Evolutionary conservation across 768 basidiomycete species (phyloP), one percentile per base, ranked within the genome.

Genomic region (Fibroporia radiculosa): DNA sequence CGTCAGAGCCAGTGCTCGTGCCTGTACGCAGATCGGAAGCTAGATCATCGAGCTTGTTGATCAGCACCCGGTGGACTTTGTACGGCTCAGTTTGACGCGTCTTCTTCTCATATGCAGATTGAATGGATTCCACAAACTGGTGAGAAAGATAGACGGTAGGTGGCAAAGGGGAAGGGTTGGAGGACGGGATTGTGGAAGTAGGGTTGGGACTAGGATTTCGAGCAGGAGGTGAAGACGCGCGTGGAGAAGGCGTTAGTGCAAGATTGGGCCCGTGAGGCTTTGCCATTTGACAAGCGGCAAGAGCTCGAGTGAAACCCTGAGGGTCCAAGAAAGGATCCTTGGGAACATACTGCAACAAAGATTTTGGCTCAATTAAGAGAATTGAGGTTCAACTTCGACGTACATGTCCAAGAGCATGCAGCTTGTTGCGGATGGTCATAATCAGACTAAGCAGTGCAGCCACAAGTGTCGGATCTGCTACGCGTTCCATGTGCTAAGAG

Each of bases 281-380:
- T 8, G 56, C 44, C 3, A 49, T 37, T 13, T 58, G 57, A 39
- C 66, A 68, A 22, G 51, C 48, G 1, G 60, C 54, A 5, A 90
- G 65, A 1, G 74, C 73, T 20, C 65, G 60, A 18, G 73, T 55
- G 48, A 91, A 83, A 7, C 65, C 65, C 31, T 73, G 59, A 1
- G 85, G 84, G 45, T 86, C 74, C 35, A 85, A 65, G 56, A 92
- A 89, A 1, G 89, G 88, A 59, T 91, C 89, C 59, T 80, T 82
- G 2, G 87, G 82, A 28, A 81, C 65, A 25, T 59, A 50, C 53
- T 69, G 52, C 18, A 35, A 18, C 19, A 23, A 1, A 12, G 10
- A 14, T 45, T 8, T 11, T 26, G 18, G 18, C 4, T n/a, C 38
- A 26, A 22, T 22, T 14, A 20, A 13, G 13, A 37, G n/a, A n/a